A percentile compares a stretch with the other conserved stretches of the same genome.
Conservation (phyloP, 2,329 filamentous ascomycete genomes). For the Aspergillus novoparasiticus region DNA sequence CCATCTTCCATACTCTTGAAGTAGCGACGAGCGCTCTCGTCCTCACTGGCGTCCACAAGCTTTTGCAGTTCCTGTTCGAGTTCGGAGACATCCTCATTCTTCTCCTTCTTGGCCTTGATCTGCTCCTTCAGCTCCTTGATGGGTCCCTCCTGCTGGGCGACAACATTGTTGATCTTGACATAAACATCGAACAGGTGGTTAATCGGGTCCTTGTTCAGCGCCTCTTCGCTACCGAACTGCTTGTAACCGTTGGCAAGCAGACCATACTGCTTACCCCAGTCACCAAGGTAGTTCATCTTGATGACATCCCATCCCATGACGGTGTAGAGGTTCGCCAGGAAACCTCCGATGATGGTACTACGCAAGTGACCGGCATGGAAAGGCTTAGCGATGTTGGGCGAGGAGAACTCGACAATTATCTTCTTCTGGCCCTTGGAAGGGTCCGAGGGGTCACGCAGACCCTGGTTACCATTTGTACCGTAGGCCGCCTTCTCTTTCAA, state of each 20-base stretch:
- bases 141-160: constrained; percentile 58
- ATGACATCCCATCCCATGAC: constrained; percentile 64
- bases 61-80: constrained; percentile 53
- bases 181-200: constrained; percentile 69
- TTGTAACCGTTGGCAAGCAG: constrained; percentile 65
- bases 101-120: constrained; percentile 51
- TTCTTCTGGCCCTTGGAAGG: constrained; percentile 60
- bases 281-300: constrained; percentile 68
- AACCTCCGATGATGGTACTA: constrained; percentile 69
- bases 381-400: constrained; percentile 68
- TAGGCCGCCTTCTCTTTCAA: constrained; percentile 59
- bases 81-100: constrained; percentile 51
- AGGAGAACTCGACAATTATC: constrained; percentile 67
- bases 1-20: constrained; percentile 71
- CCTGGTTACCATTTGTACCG: constrained; percentile 62
- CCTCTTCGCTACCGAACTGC: constrained; percentile 63
- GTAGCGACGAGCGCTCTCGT: constrained; percentile 64
- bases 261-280: constrained; percentile 71
- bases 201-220: constrained; percentile 62
- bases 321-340: constrained; percentile 64
- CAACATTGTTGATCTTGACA: constrained; percentile 63
- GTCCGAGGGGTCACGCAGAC: constrained; percentile 61
- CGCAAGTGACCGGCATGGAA: constrained; percentile 68
- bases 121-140: constrained; percentile 58
- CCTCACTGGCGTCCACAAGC: constrained; percentile 55